A percentile compares a stretch with the other conserved stretches of the same genome.
phyloP scores from a whole-genome alignment of 306 rosid genomes.

The Luffa aegyptiaca region DNA sequence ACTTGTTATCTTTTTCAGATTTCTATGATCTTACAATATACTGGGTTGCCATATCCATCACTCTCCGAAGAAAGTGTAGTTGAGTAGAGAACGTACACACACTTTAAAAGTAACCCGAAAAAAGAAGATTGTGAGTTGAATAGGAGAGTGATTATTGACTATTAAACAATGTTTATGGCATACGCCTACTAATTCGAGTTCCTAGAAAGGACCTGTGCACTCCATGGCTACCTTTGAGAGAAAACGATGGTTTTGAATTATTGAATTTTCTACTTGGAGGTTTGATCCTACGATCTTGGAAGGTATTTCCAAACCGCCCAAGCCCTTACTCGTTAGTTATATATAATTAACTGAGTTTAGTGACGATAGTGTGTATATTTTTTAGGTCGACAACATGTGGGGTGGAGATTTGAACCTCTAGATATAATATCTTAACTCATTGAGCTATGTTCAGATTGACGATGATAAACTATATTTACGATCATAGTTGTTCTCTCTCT shows the following conservation, averaged over 20 bases:
- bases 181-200: no score
- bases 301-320: no score
- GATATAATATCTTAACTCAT: no score
- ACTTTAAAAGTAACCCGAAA: not conserved
- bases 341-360: not conserved
- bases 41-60: not conserved
- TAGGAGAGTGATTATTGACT: not conserved
- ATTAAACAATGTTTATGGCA: not conserved
- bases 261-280: no score
- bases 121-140: not conserved
- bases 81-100: not conserved
- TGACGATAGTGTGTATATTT: no score
- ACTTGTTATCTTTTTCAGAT: slow-evolving; percentile 6
- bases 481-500: not conserved
- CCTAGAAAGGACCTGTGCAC: no score
- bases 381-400: no score
- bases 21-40: not conserved
- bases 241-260: not conserved
- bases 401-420: no score
- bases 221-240: not conserved
- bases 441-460: no score
- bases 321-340: no score
- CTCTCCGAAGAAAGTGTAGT: not conserved
- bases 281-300: no score
- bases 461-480: not conserved